Evolutionary conservation across 768 basidiomycete genomes (phyloP).

Genomic region (Podaxis pistillaris): DNA sequence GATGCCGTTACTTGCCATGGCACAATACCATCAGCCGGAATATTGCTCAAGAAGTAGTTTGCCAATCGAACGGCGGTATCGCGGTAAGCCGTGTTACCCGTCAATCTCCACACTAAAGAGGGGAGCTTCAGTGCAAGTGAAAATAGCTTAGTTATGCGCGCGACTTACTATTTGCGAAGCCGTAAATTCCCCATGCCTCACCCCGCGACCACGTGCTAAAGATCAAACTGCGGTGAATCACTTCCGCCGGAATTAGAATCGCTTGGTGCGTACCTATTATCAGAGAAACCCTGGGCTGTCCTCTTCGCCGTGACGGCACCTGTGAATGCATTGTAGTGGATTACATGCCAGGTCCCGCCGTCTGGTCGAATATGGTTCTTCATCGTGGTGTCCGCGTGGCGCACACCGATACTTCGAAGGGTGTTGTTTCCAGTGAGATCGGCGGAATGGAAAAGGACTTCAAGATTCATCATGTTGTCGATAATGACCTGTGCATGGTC

Average conservation of each 20-base stretch:
- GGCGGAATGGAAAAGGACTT: slow-evolving; percentile 59
- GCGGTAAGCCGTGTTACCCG: slow-evolving; percentile 49
- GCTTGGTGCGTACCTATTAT: slow-evolving; percentile 26
- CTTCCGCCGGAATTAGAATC: no score
- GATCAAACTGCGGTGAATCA: not conserved
- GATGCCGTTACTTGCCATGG: slow-evolving; percentile 48
- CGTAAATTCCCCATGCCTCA: slow-evolving; percentile 71
- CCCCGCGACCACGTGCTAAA: slow-evolving; percentile 72
- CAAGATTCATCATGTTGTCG: slow-evolving; percentile 81
- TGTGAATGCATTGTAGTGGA: slow-evolving; percentile 66
- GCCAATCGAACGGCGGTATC: slow-evolving; percentile 60
- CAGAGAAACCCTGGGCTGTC: slow-evolving; percentile 63
- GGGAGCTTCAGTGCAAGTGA: not conserved
- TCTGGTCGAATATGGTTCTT: slow-evolving; percentile 64
- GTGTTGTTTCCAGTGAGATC: slow-evolving; percentile 60
- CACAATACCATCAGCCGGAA: slow-evolving; percentile 62
- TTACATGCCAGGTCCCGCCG: slow-evolving; percentile 63
- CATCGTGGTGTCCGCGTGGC: slow-evolving; percentile 67
- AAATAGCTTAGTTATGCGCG: not conserved
- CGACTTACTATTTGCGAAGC: slow-evolving; percentile 63
- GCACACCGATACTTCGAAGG: slow-evolving; percentile 55
- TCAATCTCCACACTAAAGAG: slow-evolving; percentile 55
- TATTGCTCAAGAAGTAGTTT: slow-evolving; percentile 54
- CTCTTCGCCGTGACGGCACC: slow-evolving; percentile 55
- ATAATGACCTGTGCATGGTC: slow-evolving; percentile 58